A percentile compares a stretch with the other conserved stretches of the same genome.
Evolutionary conservation across 2,329 filamentous ascomycete genomes (phyloP).

Genomic region (Penicillium janthinellum): DNA sequence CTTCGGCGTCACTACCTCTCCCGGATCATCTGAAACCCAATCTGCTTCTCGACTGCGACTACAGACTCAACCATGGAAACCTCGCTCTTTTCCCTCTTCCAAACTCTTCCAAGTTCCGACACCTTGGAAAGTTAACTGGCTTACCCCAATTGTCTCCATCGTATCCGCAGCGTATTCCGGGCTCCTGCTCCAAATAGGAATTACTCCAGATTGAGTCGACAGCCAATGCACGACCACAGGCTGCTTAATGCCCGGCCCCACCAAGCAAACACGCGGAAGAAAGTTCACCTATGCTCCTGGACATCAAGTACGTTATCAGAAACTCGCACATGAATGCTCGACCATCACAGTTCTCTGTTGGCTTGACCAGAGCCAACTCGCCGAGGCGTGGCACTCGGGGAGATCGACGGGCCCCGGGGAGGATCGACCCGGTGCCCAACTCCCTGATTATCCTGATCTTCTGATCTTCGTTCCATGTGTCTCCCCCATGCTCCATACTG

Average conservation of each 20-base stretch:
- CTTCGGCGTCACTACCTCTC: neutral
- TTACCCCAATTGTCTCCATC: constrained; percentile 16
- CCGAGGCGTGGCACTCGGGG: neutral
- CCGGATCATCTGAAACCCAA: neutral
- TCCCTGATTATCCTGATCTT: neutral
- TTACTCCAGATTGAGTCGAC: neutral
- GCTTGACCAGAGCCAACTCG: neutral
- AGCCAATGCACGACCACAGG: neutral
- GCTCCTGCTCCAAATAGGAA: neutral
- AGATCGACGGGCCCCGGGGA: constrained; percentile 4
- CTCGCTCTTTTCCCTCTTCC: neutral
- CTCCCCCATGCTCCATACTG: neutral
- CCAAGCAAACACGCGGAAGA: neutral
- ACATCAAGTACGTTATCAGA: neutral
- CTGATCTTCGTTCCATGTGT: neutral
- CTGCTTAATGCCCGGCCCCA: neutral
- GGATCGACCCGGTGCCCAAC: constrained; percentile 3
- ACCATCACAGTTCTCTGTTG: neutral
- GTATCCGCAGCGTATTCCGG: constrained; percentile 17
- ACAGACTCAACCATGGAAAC: constrained; percentile 10
- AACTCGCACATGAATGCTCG: too few relatives aligned
- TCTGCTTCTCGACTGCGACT: constrained; percentile 3
- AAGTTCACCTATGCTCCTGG: neutral
- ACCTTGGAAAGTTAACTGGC: neutral
- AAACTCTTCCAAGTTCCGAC: neutral